These are phyloP conservation scores for Epichloe bromicola DNA, from an alignment of 2,329 filamentous ascomycete genomes.

Conservation along the genomic window DNA sequence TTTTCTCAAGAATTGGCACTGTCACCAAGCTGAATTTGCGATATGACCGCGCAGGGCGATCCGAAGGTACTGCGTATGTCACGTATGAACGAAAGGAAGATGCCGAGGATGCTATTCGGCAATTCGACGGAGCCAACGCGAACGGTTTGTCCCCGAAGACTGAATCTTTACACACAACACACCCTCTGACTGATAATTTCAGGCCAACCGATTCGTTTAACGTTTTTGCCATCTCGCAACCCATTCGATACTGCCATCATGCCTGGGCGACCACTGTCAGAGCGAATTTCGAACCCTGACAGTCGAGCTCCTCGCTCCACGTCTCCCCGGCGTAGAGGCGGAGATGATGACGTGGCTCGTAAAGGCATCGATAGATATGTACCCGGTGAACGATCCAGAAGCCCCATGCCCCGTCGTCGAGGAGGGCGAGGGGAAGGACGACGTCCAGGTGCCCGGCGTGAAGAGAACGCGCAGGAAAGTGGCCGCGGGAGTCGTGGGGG, in stretches of 20 bases:
- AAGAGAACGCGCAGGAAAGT: constrained; percentile 21
- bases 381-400: constrained; percentile 47
- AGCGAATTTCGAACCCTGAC: constrained; percentile 43
- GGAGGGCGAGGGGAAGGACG: constrained; percentile 38
- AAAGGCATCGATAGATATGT: constrained; percentile 70
- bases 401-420: constrained; percentile 42
- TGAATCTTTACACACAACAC: not conserved
- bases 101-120: constrained; percentile 58
- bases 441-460: constrained; percentile 35
- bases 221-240: constrained; percentile 47
- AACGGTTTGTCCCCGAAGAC: constrained; percentile 39
- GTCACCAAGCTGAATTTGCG: constrained; percentile 55
- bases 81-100: constrained; percentile 62
- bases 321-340: constrained; percentile 33
- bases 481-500: constrained; percentile 27
- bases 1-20: constrained; percentile 68
- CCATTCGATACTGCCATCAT: constrained; percentile 43
- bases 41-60: constrained; percentile 82
- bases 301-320: constrained; percentile 52
- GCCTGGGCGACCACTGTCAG: constrained; percentile 44
- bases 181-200: not conserved
- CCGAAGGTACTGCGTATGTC: constrained; percentile 72
- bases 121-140: constrained; percentile 84
- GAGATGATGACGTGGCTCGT: constrained; percentile 45
- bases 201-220: constrained; percentile 71